Conservation (phyloP, 148 eudicot species). For the Camellia granthamiana region DNA sequence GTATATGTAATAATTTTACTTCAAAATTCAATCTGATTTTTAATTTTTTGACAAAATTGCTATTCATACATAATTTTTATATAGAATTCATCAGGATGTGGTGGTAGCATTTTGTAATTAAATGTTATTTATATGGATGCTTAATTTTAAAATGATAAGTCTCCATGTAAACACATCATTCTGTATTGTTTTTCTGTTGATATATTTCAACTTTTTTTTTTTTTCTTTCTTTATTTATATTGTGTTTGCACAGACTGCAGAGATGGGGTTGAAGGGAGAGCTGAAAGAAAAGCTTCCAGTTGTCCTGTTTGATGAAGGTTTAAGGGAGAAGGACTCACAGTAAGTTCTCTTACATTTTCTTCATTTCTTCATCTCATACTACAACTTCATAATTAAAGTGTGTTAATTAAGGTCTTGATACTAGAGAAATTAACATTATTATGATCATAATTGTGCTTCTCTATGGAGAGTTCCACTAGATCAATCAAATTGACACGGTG, state of each 20-base stretch:
- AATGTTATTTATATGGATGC: too few relatives aligned
- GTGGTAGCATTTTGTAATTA: too few relatives aligned
- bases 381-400: not conserved
- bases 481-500: slow-evolving; percentile 6
- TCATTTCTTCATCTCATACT: not conserved
- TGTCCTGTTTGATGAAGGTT: slow-evolving; percentile 50
- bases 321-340: slow-evolving; percentile 47
- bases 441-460: not conserved
- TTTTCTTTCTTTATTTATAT: too few relatives aligned
- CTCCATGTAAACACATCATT: too few relatives aligned
- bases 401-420: not conserved
- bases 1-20: too few relatives aligned
- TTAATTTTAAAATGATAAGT: too few relatives aligned
- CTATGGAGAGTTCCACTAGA: not conserved
- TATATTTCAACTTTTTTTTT: too few relatives aligned
- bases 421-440: not conserved
- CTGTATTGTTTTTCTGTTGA: too few relatives aligned
- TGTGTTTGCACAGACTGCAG: slow-evolving; percentile 26
- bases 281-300: slow-evolving; percentile 39
- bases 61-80: too few relatives aligned
- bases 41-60: too few relatives aligned
- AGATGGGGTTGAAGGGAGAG: slow-evolving; percentile 41
- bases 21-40: too few relatives aligned
- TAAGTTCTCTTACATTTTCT: slow-evolving; percentile 29
- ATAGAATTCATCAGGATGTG: too few relatives aligned